These are phyloP conservation scores for Letharia columbiana DNA, from an alignment of 495 filamentous ascomycete genomes.

Conservation along the genomic window DNA sequence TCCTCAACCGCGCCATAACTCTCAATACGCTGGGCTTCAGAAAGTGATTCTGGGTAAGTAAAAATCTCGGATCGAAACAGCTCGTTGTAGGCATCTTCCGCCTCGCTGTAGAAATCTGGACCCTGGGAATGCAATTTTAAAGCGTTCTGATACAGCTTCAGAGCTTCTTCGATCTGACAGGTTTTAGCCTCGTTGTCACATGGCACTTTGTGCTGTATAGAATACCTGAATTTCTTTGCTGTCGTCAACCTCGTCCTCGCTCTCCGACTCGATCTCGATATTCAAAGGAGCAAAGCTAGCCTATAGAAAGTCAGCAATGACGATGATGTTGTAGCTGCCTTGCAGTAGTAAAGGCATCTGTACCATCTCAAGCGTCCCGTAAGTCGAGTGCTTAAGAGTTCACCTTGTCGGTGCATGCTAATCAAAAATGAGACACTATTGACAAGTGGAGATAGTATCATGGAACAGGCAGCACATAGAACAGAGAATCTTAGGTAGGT, in stretches of 20 bases:
- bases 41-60: conserved; percentile 72
- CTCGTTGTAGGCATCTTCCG: conserved; percentile 70
- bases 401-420: background rate
- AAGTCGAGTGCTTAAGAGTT: background rate
- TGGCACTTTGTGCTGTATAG: background rate
- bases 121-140: conserved; percentile 89
- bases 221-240: conserved; percentile 77
- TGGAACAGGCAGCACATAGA: background rate
- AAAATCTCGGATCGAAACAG: conserved; percentile 93
- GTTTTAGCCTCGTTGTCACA: background rate
- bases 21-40: conserved; percentile 63
- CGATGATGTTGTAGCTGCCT: background rate
- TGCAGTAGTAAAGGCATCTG: background rate
- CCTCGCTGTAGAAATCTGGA: conserved; percentile 62
- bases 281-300: conserved; percentile 74
- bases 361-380: background rate
- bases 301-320: conserved; percentile 8
- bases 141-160: conserved; percentile 90
- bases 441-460: background rate
- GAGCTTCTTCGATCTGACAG: conserved; percentile 80
- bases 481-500: background rate
- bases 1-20: conserved; percentile 45
- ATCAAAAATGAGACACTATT: background rate
- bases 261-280: conserved; percentile 80
- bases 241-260: conserved; percentile 86